phyloP scores from a whole-genome alignment of 2,329 filamentous ascomycete genomes.

The Phaeoacremonium minimum region DNA sequence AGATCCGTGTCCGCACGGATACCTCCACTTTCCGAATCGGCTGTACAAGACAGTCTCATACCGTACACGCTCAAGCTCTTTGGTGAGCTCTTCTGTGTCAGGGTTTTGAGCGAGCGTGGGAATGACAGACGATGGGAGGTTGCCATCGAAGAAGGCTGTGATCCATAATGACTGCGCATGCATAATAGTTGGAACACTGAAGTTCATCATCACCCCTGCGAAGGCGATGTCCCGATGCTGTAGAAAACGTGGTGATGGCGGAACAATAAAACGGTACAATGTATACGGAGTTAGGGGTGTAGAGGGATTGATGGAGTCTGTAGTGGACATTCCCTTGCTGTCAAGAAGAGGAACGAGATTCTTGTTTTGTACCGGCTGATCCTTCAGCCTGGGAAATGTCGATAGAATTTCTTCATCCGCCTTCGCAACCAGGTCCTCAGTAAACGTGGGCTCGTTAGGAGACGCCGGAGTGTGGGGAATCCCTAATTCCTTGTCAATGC shows the following conservation, averaged over 20 bases:
- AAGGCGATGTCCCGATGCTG: conserved; percentile 38
- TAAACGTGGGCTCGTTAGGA: conserved; percentile 21
- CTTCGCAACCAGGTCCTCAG: conserved; percentile 28
- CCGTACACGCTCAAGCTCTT: conserved; percentile 40
- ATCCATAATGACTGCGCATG: conserved; percentile 58
- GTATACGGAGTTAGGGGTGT: conserved; percentile 30
- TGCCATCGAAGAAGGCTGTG: conserved; percentile 56
- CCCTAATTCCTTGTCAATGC: conserved; percentile 4
- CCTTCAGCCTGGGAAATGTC: conserved; percentile 45
- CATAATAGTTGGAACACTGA: conserved; percentile 33
- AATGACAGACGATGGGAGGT: conserved; percentile 28
- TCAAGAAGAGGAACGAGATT: conserved; percentile 37
- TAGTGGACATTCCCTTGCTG: conserved; percentile 24
- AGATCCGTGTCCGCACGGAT: conserved; percentile 53
- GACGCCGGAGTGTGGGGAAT: conserved; percentile 1
- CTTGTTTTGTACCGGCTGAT: conserved; percentile 46
- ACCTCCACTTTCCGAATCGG: conserved; percentile 67
- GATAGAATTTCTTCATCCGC: conserved; percentile 50
- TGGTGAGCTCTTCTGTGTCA: conserved; percentile 11
- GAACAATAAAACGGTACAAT: conserved; percentile 43
- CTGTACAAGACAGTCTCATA: conserved; percentile 59
- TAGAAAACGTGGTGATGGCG: conserved; percentile 30
- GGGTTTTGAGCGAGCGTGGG: conserved; percentile 9
- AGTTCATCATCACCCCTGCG: conserved; percentile 37
- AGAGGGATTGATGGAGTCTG: conserved; percentile 19